Conservation (phyloP, 2,329 filamentous ascomycete species). For the Coniochaeta pulveracea region DNA sequence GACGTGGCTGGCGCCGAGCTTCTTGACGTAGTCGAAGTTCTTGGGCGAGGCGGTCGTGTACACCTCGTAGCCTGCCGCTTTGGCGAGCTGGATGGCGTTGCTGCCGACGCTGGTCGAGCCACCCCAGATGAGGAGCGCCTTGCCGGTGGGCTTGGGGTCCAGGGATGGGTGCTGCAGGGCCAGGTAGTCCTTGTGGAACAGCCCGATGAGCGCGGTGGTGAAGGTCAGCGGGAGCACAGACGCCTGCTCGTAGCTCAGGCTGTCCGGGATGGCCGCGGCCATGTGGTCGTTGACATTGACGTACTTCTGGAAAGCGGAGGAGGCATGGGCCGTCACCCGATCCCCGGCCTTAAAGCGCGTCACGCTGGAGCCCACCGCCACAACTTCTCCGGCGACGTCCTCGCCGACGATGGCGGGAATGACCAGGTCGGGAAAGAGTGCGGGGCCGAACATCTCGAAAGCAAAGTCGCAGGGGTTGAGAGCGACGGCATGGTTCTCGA, state of each 20-base stretch:
- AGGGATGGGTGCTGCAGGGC: conserved; percentile 6
- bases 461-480: conserved; percentile 20
- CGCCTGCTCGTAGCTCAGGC: conserved; percentile 13
- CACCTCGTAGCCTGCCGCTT: conserved; percentile 7
- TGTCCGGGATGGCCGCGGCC: conserved; percentile 12
- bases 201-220: conserved; percentile 14
- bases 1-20: conserved; percentile 1
- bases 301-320: conserved; percentile 11
- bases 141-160: background rate
- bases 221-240: conserved; percentile 15
- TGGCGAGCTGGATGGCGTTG: conserved; percentile 27
- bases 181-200: conserved; percentile 13
- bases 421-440: conserved; percentile 13
- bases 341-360: conserved; percentile 19
- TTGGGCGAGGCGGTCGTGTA: background rate
- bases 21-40: background rate
- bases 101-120: conserved; percentile 31
- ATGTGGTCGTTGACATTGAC: conserved; percentile 8
- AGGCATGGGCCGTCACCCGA: conserved; percentile 16
- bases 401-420: conserved; percentile 20
- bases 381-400: conserved; percentile 20
- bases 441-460: conserved; percentile 13
- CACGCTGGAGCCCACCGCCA: conserved; percentile 15
- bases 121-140: conserved; percentile 31
- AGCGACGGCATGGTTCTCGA: conserved; percentile 16